phyloP scores from a whole-genome alignment of 2,329 filamentous ascomycete genomes.

The Trichophyton simii region DNA sequence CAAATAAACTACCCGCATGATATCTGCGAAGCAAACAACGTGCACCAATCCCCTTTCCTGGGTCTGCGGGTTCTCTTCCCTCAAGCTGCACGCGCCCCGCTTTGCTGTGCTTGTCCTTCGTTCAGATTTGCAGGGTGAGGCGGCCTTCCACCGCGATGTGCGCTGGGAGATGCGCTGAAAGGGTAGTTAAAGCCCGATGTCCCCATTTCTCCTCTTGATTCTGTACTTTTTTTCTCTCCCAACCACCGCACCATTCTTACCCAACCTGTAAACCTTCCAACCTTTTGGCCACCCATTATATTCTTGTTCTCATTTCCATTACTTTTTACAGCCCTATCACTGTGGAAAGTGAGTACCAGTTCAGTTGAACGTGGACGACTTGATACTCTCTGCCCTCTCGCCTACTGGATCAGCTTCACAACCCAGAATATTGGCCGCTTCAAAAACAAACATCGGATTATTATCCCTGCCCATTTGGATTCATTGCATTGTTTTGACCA shows the following conservation, averaged over 20 bases:
- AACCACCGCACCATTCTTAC: conserved; percentile 2
- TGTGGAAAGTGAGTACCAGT: background rate
- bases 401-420: conserved; percentile 5
- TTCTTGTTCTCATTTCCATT: background rate
- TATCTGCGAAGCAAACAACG: background rate
- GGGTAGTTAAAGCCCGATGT: conserved; percentile 19
- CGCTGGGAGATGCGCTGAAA: background rate
- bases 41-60: background rate
- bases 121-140: background rate
- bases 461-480: conserved; percentile 11
- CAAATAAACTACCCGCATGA: conserved; percentile 2
- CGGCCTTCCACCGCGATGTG: background rate
- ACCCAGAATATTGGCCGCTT: conserved; percentile 5
- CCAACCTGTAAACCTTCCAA: conserved; percentile 4
- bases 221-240: conserved; percentile 6
- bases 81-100: background rate
- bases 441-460: conserved; percentile 7
- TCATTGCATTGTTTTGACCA: conserved; percentile 10
- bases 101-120: background rate
- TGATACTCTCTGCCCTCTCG: background rate
- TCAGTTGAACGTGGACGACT: conserved; percentile 8
- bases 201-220: conserved; percentile 3
- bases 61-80: background rate
- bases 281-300: background rate
- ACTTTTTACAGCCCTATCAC: background rate